Evolutionary conservation across 495 filamentous ascomycete genomes (phyloP).

Genomic region (Tuber magnatum): DNA sequence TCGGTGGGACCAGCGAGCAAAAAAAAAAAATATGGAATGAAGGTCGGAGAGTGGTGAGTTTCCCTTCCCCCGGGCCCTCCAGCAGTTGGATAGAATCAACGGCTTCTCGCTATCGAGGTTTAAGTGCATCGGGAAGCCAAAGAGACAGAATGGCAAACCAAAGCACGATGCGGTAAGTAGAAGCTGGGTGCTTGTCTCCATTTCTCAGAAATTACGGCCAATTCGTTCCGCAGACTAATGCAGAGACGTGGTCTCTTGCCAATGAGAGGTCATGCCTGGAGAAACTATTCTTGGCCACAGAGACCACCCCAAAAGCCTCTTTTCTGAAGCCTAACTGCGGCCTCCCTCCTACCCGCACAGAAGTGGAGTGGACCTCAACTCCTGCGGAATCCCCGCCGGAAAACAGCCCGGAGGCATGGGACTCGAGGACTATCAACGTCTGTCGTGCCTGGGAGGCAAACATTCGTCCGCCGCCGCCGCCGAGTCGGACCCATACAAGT

Average conservation of each 20-base stretch:
- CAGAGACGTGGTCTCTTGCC: neutral
- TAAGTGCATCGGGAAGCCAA: neutral
- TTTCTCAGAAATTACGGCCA: neutral
- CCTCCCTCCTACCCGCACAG: neutral
- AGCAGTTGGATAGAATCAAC: neutral
- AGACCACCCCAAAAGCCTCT: neutral
- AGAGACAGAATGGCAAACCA: neutral
- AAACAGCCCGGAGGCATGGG: neutral
- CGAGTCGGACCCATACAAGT: neutral
- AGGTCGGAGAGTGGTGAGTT: neutral
- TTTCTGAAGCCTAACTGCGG: neutral
- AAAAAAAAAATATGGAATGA: neutral
- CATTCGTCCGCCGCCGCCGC: too few species aligned
- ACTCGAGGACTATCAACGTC: neutral
- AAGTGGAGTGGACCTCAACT: neutral
- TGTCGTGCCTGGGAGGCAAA: neutral
- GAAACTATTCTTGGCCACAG: neutral
- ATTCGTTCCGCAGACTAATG: neutral
- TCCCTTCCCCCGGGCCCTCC: neutral
- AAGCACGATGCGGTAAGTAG: neutral
- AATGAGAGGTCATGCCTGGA: neutral
- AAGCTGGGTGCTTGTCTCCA: neutral
- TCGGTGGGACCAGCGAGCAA: neutral
- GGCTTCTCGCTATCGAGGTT: neutral
- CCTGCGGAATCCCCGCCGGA: neutral